Conservation (phyloP, 345 rosid species). For the Eucalyptus albens region DNA sequence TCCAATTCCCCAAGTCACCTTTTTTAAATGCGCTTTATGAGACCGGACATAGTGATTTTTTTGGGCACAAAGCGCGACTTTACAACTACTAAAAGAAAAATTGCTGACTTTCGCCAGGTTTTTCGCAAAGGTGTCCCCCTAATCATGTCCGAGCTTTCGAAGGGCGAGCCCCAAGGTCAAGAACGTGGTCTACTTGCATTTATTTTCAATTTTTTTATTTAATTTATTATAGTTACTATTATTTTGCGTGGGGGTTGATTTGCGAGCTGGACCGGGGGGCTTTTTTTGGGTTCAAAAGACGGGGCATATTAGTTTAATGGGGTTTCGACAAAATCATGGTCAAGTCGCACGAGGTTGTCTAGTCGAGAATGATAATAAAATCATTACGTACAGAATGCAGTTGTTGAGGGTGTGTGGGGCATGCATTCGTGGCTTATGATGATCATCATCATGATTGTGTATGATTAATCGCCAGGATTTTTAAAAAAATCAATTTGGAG, state of each 20-base stretch:
- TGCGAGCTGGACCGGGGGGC: neutral
- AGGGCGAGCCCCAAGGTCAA: neutral
- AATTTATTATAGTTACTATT: too few species aligned
- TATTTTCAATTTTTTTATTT: neutral
- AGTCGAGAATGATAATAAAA: neutral
- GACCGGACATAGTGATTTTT: neutral
- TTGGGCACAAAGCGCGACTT: neutral
- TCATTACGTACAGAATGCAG: neutral
- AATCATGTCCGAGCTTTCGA: neutral
- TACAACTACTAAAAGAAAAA: neutral
- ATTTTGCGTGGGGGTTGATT: neutral
- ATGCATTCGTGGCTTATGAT: neutral
- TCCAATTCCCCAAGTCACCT: neutral
- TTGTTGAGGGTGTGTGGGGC: neutral
- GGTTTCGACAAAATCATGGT: neutral
- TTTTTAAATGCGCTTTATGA: neutral
- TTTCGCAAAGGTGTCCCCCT: neutral
- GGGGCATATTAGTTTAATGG: neutral
- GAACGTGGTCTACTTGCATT: neutral
- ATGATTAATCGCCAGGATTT: neutral
- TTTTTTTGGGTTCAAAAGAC: neutral
- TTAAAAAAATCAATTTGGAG: neutral
- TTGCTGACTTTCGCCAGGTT: neutral
- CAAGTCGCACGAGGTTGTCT: neutral
- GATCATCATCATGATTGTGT: neutral